Percentiles rank a stretch among this genome's conserved stretches.
Conservation (phyloP, 2,329 filamentous ascomycete genomes). For the Epichloe festucae region DNA sequence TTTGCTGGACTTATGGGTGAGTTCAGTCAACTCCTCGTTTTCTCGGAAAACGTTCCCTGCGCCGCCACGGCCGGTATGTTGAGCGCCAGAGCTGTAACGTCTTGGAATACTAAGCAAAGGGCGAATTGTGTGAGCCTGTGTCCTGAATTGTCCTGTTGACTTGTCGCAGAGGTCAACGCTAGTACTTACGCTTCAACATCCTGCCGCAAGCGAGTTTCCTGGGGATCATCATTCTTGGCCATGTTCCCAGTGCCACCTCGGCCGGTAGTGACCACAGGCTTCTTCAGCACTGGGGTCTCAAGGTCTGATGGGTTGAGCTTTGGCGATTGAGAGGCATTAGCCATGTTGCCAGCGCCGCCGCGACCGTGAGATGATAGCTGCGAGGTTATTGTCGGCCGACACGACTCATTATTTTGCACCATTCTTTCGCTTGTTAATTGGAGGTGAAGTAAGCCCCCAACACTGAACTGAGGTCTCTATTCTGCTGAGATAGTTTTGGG, state of each 20-base stretch:
- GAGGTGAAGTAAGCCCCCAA: background rate
- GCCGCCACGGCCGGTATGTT: conserved; percentile 61
- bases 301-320: conserved; percentile 50
- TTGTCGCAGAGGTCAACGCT: too few relatives aligned
- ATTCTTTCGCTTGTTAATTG: background rate
- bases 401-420: background rate
- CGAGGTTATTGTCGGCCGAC: conserved; percentile 12
- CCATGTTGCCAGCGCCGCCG: conserved; percentile 67
- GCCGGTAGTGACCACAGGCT: conserved; percentile 74
- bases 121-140: background rate
- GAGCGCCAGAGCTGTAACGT: conserved; percentile 42
- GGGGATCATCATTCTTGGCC: conserved; percentile 57
- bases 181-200: conserved; percentile 59
- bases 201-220: conserved; percentile 65
- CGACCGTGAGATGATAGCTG: conserved; percentile 54
- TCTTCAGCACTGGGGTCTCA: conserved; percentile 72
- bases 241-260: conserved; percentile 85
- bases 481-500: too few relatives aligned
- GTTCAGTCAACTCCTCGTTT: conserved; percentile 26
- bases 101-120: conserved; percentile 32
- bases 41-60: conserved; percentile 56
- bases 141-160: too few relatives aligned
- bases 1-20: conserved; percentile 15
- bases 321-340: conserved; percentile 37
- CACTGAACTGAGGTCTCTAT: too few relatives aligned